Base-by-base conservation (phyloP, 495 filamentous ascomycete species). In the Podospora didyma region DNA sequence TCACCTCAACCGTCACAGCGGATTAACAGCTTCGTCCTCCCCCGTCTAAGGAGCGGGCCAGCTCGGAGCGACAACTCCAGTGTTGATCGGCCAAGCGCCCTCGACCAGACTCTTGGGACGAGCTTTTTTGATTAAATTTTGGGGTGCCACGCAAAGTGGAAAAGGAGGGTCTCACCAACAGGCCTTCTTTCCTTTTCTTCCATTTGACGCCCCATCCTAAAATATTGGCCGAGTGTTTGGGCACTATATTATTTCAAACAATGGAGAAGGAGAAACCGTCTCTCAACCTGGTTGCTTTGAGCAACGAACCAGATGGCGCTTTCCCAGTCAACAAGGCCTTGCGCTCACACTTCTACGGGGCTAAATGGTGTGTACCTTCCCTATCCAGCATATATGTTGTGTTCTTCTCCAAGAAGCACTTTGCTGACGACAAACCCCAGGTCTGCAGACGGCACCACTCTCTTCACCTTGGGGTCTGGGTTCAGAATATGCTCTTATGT, bases 401-500 rank as follows among this genome's bases (percentile, higher is more conserved):
- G 44, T n/a, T 5, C 46, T 14, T 21, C 6, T 19, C 19, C 28
- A 14, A 42, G n/a, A 42, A 7, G 5, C 39, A 42, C 4, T 9
- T 47, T 21, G 24, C 53, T 63, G 46, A 64, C 53, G 46, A 49
- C 7, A n/a, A 41, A 35, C 35, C 5, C 17, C 59, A 72, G 69
- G 86, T 83, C 89, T 7, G 84, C 89, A 46, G 92, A 96, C 65
- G 90, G 93, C 16, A 94, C 90, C 10, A 83, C 82, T 7, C 72
- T 97, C 47, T 66, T 98, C 63, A 88, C 91, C n/a, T 80, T 81
- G 23, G 86, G 80, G 39, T 84, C 82, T 7, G 80, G 89, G 56
- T 83, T 92, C 61, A 75, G 72, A 47, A 76, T 95, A 42, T 77
- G 82, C 49, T 82, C 85, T 12, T 94, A 85, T 69, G 81, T 95